Conservation (phyloP, 805 yeast species). For the Kodamaea sagamina region DNA sequence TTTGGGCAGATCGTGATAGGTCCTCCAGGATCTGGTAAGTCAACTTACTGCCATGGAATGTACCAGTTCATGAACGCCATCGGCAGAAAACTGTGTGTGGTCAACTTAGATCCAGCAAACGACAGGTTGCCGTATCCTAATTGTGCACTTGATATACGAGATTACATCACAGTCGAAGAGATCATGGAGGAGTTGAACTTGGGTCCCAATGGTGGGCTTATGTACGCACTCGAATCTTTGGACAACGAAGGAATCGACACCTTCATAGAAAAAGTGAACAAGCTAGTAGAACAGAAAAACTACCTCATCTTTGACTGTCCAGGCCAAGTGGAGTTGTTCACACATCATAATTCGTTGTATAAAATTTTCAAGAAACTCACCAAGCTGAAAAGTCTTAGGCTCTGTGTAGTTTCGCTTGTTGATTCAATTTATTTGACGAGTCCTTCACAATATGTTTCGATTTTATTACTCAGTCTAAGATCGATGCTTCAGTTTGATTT, state of each 20-base stretch:
- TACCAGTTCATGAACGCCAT: conserved; percentile 90
- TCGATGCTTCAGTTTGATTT: conserved; percentile 91
- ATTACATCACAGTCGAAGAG: conserved; percentile 72
- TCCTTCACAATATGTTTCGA: conserved; percentile 87
- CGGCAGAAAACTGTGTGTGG: conserved; percentile 82
- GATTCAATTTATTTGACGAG: conserved; percentile 81
- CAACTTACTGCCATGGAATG: conserved; percentile 93
- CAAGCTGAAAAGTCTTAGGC: conserved; percentile 62
- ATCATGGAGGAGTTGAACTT: conserved; percentile 69
- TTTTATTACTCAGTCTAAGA: conserved; percentile 75
- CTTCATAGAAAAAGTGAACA: conserved; percentile 57
- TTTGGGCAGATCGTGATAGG: conserved; percentile 95
- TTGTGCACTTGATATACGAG: conserved; percentile 76
- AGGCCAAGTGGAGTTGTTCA: conserved; percentile 94
- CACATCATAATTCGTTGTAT: conserved; percentile 78
- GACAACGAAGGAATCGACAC: conserved; percentile 47
- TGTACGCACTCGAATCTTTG: conserved; percentile 73
- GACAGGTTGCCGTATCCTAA: conserved; percentile 64
- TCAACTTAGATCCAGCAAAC: conserved; percentile 93
- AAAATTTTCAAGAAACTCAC: conserved; percentile 62
- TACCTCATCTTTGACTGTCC: conserved; percentile 88
- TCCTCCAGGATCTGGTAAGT: conserved; percentile 97
- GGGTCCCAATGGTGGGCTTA: conserved; percentile 91
- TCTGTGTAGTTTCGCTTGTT: conserved; percentile 82
- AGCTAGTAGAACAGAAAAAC: conserved; percentile 53